phyloP scores from a whole-genome alignment of 306 rosid species.

The Fragaria iinumae region DNA sequence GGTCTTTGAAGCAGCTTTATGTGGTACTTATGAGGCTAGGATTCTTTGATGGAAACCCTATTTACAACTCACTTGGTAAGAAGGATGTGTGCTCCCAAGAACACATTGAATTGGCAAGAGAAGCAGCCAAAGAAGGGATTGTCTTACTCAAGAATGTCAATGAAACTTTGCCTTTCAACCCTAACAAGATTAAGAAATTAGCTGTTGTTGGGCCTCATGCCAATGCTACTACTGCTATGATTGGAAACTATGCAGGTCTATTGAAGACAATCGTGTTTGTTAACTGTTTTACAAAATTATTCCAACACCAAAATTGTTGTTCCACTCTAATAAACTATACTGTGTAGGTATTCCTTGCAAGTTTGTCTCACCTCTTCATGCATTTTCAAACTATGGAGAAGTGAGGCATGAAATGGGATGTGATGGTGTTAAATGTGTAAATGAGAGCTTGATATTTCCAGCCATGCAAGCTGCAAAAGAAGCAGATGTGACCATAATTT shows the following conservation, averaged over 20 bases:
- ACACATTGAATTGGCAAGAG: slow-evolving; percentile 21
- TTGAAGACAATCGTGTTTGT: background rate
- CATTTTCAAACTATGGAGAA: slow-evolving; percentile 2
- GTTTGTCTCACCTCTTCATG: slow-evolving; percentile 18
- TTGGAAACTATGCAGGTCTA: slow-evolving; percentile 30
- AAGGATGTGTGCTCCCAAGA: slow-evolving; percentile 15
- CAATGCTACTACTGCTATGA: slow-evolving; percentile 25
- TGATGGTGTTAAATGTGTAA: slow-evolving; percentile 6
- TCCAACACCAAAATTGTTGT: background rate
- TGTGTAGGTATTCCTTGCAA: slow-evolving; percentile 20
- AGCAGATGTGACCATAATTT: slow-evolving; percentile 24
- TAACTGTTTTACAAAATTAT: background rate
- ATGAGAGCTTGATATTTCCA: background rate
- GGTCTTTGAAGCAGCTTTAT: slow-evolving; percentile 12
- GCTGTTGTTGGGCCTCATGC: slow-evolving; percentile 34
- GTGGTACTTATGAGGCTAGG: slow-evolving; percentile 27
- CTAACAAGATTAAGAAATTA: background rate
- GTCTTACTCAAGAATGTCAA: slow-evolving; percentile 22
- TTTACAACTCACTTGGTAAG: slow-evolving; percentile 5
- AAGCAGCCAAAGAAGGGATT: slow-evolving; percentile 33
- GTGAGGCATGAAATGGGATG: slow-evolving; percentile 27
- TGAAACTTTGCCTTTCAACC: slow-evolving; percentile 14
- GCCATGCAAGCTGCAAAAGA: slow-evolving; percentile 13
- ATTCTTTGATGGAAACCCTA: slow-evolving; percentile 23
- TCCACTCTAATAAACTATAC: background rate